phyloP scores from a whole-genome alignment of 1,284 basidiomycete genomes.

The Microbotryum scabiosae region DNA sequence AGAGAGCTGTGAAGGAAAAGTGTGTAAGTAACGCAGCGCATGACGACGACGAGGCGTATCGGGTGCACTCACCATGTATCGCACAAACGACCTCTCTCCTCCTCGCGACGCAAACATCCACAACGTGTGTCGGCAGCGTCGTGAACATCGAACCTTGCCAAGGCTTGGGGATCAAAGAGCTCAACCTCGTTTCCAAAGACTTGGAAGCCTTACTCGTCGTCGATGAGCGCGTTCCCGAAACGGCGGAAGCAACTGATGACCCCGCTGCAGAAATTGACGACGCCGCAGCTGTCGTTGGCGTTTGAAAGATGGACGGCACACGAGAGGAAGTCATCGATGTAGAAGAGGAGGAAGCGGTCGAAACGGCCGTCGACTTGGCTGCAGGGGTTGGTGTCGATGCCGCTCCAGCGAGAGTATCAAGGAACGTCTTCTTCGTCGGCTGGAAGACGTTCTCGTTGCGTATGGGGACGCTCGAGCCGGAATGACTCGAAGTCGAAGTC shows the following conservation, averaged over 20 bases:
- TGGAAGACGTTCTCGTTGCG: constrained; percentile 28
- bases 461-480: constrained; percentile 1
- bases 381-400: background rate
- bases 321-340: constrained; percentile 11
- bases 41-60: no score
- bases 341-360: constrained; percentile 10
- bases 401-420: constrained; percentile 14
- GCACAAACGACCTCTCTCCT: constrained; percentile 17
- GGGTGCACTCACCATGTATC: constrained; percentile 16
- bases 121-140: constrained; percentile 6
- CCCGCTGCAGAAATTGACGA: no score
- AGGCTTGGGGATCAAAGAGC: constrained; percentile 9
- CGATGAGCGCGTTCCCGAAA: background rate
- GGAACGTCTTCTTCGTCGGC: constrained; percentile 17
- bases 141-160: constrained; percentile 11
- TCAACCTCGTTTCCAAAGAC: constrained; percentile 14
- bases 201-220: constrained; percentile 4
- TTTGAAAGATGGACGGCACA: constrained; percentile 31
- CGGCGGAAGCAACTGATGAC: background rate
- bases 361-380: constrained; percentile 10
- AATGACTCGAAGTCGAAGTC: background rate
- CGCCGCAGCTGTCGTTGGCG: background rate
- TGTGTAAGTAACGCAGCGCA: no score
- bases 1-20: constrained; percentile 49
- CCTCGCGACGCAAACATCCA: constrained; percentile 7